Base-by-base conservation (phyloP, 2,329 filamentous ascomycete species). In the Fusarium citri region DNA sequence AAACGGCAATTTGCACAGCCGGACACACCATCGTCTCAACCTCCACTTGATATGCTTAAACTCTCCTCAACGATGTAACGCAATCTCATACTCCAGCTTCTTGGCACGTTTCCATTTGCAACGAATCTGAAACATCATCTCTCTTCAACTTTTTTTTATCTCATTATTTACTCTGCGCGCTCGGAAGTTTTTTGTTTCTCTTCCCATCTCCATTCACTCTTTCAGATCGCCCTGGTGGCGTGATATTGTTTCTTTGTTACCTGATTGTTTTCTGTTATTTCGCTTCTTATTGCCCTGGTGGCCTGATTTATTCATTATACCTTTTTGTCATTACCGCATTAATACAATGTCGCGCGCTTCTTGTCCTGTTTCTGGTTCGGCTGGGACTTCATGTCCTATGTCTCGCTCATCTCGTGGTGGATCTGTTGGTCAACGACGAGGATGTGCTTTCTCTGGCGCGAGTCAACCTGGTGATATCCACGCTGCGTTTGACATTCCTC, bases 401-500 rank as follows among this genome's bases (percentile, higher is more conserved):
- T 41, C 59, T 15, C 18, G 68, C 43, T 37, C 60, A 20, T 54
- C 65, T 3, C 42, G 37, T 23, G 41, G 23, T 23, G 34, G 34
- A 30, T 14, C 28, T 30, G 28, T 12, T 30, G 5, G 28, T 30
- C 71, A 47, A 42, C 43, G 63, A 23, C 50, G 71, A 59, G 71
- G 69, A 7, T 74, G 71, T 16, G 51, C 66, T 1, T 74, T 74
- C 18, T 72, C 71, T 2, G 66, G 59, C 3, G 40, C 59, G 4
- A 37, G 63, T 4, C 71, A 73, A 16, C 63, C 66, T 16, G 71
- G 71, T 1, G 71, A 73, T 1, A 53, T 73, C 3, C 68, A 73
- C 30, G 66, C 71, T 3, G 71, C 71, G 8, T 73, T 73, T n/a
- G 66, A 73, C 45, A 84, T 86, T 31, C 83, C 83, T 2, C 75